Conservation (phyloP, 257 asterid genomes). For the Echium plantagineum region DNA sequence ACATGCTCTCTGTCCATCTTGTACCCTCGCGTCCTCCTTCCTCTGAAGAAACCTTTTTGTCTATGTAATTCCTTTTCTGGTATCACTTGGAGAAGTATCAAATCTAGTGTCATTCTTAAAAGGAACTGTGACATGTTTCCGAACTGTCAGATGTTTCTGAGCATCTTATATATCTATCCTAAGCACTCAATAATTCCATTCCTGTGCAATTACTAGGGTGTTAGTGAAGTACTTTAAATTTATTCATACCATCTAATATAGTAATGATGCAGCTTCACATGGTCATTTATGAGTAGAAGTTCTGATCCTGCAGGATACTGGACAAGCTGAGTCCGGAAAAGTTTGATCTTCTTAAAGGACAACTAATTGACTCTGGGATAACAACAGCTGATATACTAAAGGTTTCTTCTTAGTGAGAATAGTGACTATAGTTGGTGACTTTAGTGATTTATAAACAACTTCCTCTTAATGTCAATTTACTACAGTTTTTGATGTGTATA, state of each 20-base stretch:
- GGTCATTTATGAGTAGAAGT: slow-evolving; percentile 3
- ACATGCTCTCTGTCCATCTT: no score
- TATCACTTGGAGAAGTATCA: no score
- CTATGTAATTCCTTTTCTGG: no score
- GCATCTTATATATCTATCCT: background rate
- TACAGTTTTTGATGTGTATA: background rate
- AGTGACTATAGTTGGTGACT: background rate
- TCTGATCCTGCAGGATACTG: slow-evolving; percentile 52
- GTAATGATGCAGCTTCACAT: background rate
- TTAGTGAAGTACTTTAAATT: no score
- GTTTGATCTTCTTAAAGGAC: slow-evolving; percentile 88
- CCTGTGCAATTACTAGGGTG: background rate
- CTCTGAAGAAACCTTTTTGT: no score
- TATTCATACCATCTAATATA: background rate
- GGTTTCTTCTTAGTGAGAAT: slow-evolving; percentile 33
- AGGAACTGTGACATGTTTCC: no score
- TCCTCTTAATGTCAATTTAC: background rate
- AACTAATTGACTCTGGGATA: slow-evolving; percentile 90
- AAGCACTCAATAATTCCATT: background rate
- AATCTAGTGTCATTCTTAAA: no score
- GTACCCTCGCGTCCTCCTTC: no score
- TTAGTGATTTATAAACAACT: background rate
- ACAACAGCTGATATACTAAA: slow-evolving; percentile 82
- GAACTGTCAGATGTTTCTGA: no score
- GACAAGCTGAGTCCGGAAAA: slow-evolving; percentile 97